Evolutionary conservation across 768 basidiomycete genomes (phyloP).

Genomic region (Hericium rajendrae): DNA sequence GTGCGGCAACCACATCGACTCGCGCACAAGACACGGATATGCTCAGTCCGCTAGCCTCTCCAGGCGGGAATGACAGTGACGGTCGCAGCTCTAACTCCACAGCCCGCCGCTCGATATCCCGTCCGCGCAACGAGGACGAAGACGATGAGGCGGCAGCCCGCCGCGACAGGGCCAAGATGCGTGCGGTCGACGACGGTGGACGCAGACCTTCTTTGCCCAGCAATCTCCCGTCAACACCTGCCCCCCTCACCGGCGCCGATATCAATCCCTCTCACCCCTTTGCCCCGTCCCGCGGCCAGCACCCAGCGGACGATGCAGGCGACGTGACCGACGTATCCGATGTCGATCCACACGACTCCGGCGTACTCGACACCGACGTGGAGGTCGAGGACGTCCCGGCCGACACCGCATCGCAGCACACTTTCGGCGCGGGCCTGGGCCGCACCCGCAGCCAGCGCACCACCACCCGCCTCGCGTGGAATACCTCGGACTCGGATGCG

Average conservation of each 20-base stretch:
- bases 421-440: neutral
- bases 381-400: conserved; percentile 7
- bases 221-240: conserved; percentile 18
- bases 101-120: conserved; percentile 34
- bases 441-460: conserved; percentile 1
- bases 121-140: conserved; percentile 22
- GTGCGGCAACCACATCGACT: conserved; percentile 19
- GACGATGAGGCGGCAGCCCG: conserved; percentile 22
- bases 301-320: neutral
- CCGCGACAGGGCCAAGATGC: conserved; percentile 29
- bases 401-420: conserved; percentile 3
- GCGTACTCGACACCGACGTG: conserved; percentile 12
- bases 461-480: neutral
- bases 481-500: neutral
- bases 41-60: conserved; percentile 29
- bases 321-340: neutral
- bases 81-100: conserved; percentile 29
- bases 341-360: conserved; percentile 1
- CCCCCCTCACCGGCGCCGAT: neutral
- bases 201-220: conserved; percentile 31
- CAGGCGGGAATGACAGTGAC: conserved; percentile 9
- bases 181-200: conserved; percentile 33
- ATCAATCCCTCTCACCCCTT: neutral
- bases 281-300: neutral
- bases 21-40: conserved; percentile 18